Conservation (phyloP, 2,329 filamentous ascomycete species). For the Talaromyces rugulosus region DNA sequence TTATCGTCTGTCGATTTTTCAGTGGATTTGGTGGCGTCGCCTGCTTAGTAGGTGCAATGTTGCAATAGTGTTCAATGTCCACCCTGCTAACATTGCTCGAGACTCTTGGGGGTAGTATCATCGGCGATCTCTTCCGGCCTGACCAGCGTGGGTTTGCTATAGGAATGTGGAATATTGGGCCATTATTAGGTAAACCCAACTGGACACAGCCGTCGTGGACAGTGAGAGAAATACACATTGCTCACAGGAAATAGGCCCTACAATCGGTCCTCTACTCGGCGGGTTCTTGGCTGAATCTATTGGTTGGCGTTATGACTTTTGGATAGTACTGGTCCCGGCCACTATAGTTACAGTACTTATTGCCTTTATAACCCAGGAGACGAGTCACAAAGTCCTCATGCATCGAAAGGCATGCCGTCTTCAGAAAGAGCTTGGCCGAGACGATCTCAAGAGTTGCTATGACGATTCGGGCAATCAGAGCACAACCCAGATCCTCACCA, state of each 20-base stretch:
- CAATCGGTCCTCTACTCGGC: slow-evolving; percentile 33
- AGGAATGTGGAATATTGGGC: slow-evolving; percentile 38
- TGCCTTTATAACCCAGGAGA: slow-evolving; percentile 29
- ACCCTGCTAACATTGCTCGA: background rate
- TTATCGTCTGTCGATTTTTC: slow-evolving; percentile 63
- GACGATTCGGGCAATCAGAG: slow-evolving; percentile 19
- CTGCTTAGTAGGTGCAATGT: slow-evolving; percentile 18
- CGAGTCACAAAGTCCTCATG: slow-evolving; percentile 37
- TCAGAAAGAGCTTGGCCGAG: slow-evolving; percentile 34
- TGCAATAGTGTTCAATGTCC: background rate
- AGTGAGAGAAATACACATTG: slow-evolving; percentile 21
- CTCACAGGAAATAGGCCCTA: slow-evolving; percentile 24
- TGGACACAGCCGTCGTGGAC: background rate
- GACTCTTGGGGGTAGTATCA: slow-evolving; percentile 43
- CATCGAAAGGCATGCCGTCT: slow-evolving; percentile 29
- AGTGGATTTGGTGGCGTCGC: slow-evolving; percentile 42
- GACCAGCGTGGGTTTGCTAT: slow-evolving; percentile 42
- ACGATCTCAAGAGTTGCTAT: slow-evolving; percentile 24
- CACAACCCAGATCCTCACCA: background rate
- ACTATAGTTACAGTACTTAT: slow-evolving; percentile 25
- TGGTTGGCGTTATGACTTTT: slow-evolving; percentile 48
- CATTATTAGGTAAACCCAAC: slow-evolving; percentile 22
- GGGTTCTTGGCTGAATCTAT: slow-evolving; percentile 37
- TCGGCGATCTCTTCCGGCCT: slow-evolving; percentile 42
- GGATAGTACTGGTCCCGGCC: slow-evolving; percentile 37